Base-by-base conservation (phyloP, 1,284 basidiomycete species). In the Phylloboletellus chloephorus region DNA sequence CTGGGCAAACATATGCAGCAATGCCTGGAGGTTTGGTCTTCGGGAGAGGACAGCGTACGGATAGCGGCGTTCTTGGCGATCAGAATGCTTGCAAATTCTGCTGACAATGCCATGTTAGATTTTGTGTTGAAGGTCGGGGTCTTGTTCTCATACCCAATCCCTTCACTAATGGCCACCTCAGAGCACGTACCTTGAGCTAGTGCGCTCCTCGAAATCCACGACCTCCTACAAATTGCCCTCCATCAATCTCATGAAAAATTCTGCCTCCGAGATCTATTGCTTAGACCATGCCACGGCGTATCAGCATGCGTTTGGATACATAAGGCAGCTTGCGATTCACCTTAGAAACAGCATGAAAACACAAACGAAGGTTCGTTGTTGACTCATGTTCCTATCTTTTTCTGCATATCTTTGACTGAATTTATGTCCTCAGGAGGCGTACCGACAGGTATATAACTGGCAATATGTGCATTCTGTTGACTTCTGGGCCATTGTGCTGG, bases 171-270 rank as follows among this genome's bases (percentile, higher is more conserved):
- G 29, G 2, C 13, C 9, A 13, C 20, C 3, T 41, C 48, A 93
- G 86, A 86, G 84, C 48, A 83, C 82, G 12, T 98, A 98, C 67
- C 75, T 89, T 38, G 78, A 85, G 3, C 71, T 97, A 23, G 78
- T 97, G 37, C 80, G 88, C 15, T 82, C 82, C 7, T 82, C 80
- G 43, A 90, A 91, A 60, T 79, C 82, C 13, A 96, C 92, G 4
- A 88, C 76, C 38, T 73, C 80, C 2, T 84, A 96, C 67, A 94
- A 87, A 2, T 72, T 98, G 10, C 92, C 94, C n/a, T 80, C 85
- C 4, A 88, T 98, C 65, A 96, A 90, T 57, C 68, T 98, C 30
- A 96, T 98, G 91, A 99, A 99, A 67, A 98, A 98, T 66, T 89
- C 92, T 2, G 94, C 94, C 0, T 86, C 87, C 0, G 93, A 96